Evolutionary conservation across 1,139 yeast species (phyloP).

Genomic region (Suhomyces terraborum): DNA sequence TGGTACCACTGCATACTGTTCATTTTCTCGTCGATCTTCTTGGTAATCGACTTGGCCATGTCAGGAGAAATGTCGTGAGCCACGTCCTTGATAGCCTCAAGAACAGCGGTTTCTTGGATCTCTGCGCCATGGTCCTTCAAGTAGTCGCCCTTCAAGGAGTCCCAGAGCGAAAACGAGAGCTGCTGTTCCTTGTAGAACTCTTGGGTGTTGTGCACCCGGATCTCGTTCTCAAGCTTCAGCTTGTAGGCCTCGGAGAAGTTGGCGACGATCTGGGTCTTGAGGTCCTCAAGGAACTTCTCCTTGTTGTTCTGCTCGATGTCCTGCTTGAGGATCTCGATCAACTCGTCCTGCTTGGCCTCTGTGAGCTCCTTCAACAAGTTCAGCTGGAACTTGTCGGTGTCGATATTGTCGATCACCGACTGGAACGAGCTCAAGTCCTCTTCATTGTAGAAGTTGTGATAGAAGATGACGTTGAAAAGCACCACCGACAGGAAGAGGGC

Average conservation of each 20-base stretch:
- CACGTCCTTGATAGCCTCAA: conserved; percentile 22
- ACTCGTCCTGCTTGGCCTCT: conserved; percentile 21
- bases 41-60: conserved; percentile 18
- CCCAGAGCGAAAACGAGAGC: conserved; percentile 24
- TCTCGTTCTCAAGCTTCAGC: conserved; percentile 19
- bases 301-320: conserved; percentile 18
- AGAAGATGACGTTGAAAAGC: conserved; percentile 15
- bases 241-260: conserved; percentile 21
- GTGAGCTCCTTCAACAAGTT: conserved; percentile 18
- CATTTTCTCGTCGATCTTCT: conserved; percentile 17
- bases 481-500: conserved; percentile 15
- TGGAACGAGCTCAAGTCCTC: conserved; percentile 6
- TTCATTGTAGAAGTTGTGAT: conserved; percentile 8
- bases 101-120: conserved; percentile 22
- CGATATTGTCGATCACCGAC: conserved; percentile 13
- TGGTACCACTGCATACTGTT: conserved; percentile 26
- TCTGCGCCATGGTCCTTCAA: conserved; percentile 19
- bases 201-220: conserved; percentile 24
- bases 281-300: conserved; percentile 19
- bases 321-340: conserved; percentile 19
- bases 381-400: conserved; percentile 14
- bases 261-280: conserved; percentile 14
- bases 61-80: conserved; percentile 13
- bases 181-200: conserved; percentile 23
- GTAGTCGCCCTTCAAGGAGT: conserved; percentile 26